Percentiles rank a stretch among this genome's conserved stretches.
Evolutionary conservation across 1,139 yeast species (phyloP).

Genomic region (Blastobotrys raffinosifermentans): DNA sequence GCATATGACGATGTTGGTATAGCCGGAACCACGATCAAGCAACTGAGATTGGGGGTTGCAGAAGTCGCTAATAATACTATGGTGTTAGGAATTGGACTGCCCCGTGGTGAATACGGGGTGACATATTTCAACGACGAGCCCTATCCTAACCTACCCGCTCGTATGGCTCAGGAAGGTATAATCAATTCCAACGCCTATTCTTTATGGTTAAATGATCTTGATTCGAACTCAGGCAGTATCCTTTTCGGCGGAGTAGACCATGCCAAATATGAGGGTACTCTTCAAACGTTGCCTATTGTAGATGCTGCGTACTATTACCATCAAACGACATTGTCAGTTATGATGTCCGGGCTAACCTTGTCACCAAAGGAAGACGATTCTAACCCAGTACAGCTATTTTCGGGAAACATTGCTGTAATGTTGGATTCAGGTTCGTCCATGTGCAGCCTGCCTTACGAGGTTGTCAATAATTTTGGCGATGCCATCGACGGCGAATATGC

Average conservation of each 20-base stretch:
- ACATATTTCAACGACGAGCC: too few relatives aligned
- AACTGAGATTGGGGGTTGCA: slow-evolving; percentile 41
- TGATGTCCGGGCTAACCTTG: background rate
- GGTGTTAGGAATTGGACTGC: slow-evolving; percentile 18
- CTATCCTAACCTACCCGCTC: slow-evolving; percentile 43
- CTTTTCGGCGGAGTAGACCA: slow-evolving; percentile 57
- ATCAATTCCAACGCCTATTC: slow-evolving; percentile 49
- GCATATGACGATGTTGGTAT: slow-evolving; percentile 40
- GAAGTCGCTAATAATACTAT: slow-evolving; percentile 28
- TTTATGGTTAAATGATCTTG: slow-evolving; percentile 43
- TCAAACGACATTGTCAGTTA: too few relatives aligned
- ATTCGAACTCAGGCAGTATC: slow-evolving; percentile 41
- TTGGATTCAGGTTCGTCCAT: slow-evolving; percentile 35
- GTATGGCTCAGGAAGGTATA: slow-evolving; percentile 42
- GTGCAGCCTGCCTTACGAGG: slow-evolving; percentile 24
- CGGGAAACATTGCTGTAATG: slow-evolving; percentile 17
- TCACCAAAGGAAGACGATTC: slow-evolving; percentile 5
- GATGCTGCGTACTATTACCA: background rate
- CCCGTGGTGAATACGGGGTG: too few relatives aligned
- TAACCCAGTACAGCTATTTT: slow-evolving; percentile 3
- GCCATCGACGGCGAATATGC: slow-evolving; percentile 21
- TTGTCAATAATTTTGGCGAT: slow-evolving; percentile 17
- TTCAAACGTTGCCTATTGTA: slow-evolving; percentile 30
- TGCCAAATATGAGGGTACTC: slow-evolving; percentile 45
- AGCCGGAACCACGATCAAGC: slow-evolving; percentile 33